phyloP scores from a whole-genome alignment of 306 rosid species.

The barrel medic (Medicago truncatula) region MtrunA17r5.0-ANR NC_053047.1:8636501-8637000 shows the following conservation, averaged over 20 bases:
- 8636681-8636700: conserved; percentile 64
- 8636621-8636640: not conserved
- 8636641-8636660: not conserved
- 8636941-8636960: conserved; percentile 70
- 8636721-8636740: conserved; percentile 63
- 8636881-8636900: conserved; percentile 68
- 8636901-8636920: conserved; percentile 66
- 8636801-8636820: conserved; percentile 82
- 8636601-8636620: not conserved
- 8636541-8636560: not conserved
- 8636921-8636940: conserved; percentile 60
- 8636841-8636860: conserved; percentile 1
- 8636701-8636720: conserved; percentile 70
- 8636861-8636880: conserved; percentile 42
- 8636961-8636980: conserved; percentile 73
- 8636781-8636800: conserved; percentile 61
- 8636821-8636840: conserved; percentile 42
- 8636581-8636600: not conserved
- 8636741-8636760: conserved; percentile 69
- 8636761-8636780: conserved; percentile 73
- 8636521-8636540: not conserved
- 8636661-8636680: not conserved
- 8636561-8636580: not conserved
- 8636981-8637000: conserved; percentile 72
- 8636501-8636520: not conserved